A percentile compares a stretch with the other conserved stretches of the same genome.
Evolutionary conservation across 352 stramenopile genomes (phyloP).

Genomic region (Phytopythium vexans): DNA sequence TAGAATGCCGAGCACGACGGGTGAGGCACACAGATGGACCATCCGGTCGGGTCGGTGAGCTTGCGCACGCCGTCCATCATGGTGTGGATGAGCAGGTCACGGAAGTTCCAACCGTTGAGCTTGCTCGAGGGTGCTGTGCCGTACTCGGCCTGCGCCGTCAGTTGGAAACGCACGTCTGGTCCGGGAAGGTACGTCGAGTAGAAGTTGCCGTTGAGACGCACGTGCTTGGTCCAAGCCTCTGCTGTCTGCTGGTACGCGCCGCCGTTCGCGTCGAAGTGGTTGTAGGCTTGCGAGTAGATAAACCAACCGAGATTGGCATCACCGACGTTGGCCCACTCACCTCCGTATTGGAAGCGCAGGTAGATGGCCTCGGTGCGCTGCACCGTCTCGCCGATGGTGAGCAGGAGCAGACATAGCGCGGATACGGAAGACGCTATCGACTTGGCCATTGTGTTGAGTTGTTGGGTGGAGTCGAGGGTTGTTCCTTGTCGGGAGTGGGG

Average conservation of each 20-base stretch:
- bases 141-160: conserved; percentile 5
- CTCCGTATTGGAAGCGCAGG: conserved; percentile 7
- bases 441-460: no score
- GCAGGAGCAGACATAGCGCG: no score
- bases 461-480: no score
- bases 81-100: conserved; percentile 8
- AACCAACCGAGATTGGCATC: not conserved
- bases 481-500: no score
- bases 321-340: conserved; percentile 7
- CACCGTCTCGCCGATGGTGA: no score
- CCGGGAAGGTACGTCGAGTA: not conserved
- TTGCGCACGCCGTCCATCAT: conserved; percentile 6
- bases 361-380: no score
- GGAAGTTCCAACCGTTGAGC: conserved; percentile 9
- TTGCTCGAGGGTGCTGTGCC: not conserved
- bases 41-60: conserved; percentile 3
- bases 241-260: conserved; percentile 1
- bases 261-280: conserved; percentile 4
- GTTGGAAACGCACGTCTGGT: conserved; percentile 3
- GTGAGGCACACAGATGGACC: conserved; percentile 1
- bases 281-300: conserved; percentile 3
- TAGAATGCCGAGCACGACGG: not conserved
- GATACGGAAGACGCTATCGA: no score
- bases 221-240: not conserved
- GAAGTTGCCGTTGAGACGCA: not conserved